Percentiles rank a stretch among this genome's conserved stretches.
phyloP scores from a whole-genome alignment of 1,284 basidiomycete genomes.

The Coriolopsis trogii region DNA sequence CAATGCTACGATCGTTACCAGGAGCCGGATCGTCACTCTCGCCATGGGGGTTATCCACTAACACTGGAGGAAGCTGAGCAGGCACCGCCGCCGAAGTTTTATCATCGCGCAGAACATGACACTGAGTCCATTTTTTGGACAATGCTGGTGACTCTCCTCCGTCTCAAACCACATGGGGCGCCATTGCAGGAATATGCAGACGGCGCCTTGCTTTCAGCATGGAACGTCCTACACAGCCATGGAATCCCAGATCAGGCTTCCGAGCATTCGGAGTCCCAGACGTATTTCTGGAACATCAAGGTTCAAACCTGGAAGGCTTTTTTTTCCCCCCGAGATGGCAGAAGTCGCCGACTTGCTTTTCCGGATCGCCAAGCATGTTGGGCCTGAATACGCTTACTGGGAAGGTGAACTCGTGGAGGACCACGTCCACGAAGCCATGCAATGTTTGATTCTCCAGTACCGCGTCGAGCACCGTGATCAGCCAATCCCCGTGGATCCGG shows the following conservation, averaged over 20 bases:
- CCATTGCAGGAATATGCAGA: background rate
- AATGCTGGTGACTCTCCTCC: background rate
- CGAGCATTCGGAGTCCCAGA: background rate
- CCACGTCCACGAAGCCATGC: constrained; percentile 2
- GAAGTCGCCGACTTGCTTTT: background rate
- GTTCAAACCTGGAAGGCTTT: background rate
- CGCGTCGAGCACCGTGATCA: constrained; percentile 1
- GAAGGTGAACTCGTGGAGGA: background rate
- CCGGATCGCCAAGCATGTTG: background rate
- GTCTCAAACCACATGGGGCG: background rate
- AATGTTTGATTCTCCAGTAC: background rate
- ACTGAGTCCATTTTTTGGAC: background rate
- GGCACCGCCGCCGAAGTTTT: background rate
- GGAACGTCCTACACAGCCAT: background rate
- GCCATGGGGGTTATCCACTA: background rate
- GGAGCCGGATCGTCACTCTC: background rate
- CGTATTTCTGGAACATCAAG: background rate
- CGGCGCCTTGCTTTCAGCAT: background rate
- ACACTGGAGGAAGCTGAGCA: too few species aligned
- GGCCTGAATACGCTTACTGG: background rate
- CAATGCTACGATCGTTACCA: background rate
- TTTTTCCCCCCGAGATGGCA: background rate
- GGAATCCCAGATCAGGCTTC: background rate
- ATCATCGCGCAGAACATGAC: background rate
- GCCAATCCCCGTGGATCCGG: background rate